Percentiles rank a stretch among this genome's conserved stretches.
Conservation (phyloP, 2,329 filamentous ascomycete genomes). For the Fusarium papillatum region DNA sequence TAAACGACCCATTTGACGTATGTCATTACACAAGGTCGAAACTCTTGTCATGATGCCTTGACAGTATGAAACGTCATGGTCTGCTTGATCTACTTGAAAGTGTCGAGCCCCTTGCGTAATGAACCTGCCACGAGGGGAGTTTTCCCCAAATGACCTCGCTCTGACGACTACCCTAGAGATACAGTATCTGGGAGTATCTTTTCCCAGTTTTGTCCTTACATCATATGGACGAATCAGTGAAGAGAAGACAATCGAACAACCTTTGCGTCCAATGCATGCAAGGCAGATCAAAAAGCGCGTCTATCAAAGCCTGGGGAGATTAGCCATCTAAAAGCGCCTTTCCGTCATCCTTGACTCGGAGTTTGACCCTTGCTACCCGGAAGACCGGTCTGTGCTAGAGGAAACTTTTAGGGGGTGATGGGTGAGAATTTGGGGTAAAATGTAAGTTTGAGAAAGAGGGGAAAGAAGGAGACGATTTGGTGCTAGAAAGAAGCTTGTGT, state of each 20-base stretch:
- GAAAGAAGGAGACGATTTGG: background rate
- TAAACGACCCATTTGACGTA: conserved; percentile 11
- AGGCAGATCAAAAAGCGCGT: conserved; percentile 15
- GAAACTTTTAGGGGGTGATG: background rate
- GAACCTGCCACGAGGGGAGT: conserved; percentile 7
- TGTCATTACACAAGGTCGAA: conserved; percentile 8
- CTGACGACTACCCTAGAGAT: conserved; percentile 30
- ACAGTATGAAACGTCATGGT: conserved; percentile 4
- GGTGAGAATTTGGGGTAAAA: conserved; percentile 1
- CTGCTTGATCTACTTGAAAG: conserved; percentile 18
- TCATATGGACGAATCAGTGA: conserved; percentile 25
- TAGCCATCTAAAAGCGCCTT: background rate
- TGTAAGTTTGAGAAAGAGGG: background rate
- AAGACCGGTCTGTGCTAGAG: background rate
- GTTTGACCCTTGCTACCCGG: conserved; percentile 3
- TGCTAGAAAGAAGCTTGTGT: conserved; percentile 13
- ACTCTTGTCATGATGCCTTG: background rate
- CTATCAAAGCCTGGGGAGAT: conserved; percentile 4
- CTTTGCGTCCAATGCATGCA: conserved; percentile 28
- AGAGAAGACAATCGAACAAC: conserved; percentile 8
- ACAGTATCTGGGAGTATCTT: background rate
- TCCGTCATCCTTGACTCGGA: background rate
- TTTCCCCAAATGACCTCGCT: conserved; percentile 26
- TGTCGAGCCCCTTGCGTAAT: conserved; percentile 33
- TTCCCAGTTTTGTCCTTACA: conserved; percentile 8